Base-by-base conservation (phyloP, 2,329 filamentous ascomycete genomes). In the Penicillium aurantiogriseum region DNA sequence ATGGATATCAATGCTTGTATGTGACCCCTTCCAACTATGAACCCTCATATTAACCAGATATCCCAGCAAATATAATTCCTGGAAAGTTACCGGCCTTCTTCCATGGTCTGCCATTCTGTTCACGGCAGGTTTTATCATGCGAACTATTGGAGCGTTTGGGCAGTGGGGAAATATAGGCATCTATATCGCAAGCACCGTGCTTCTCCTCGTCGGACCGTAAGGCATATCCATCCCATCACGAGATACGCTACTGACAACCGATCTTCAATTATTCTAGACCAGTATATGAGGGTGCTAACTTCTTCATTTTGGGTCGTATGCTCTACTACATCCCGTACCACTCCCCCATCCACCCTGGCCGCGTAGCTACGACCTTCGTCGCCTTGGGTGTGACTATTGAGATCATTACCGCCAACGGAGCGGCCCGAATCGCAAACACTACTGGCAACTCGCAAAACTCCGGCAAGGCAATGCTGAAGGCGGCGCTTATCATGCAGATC, bases 301-400 rank as follows among this genome's bases (percentile, higher is more conserved):
- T 82, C 63, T 74, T 82, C 36, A 82, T 83, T 54, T 74, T 85
- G 0, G 78, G 75, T 17, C 77, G 80, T 29, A 77, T 83, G 5
- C 31, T 33, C 11, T 33, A 33, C 31, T 33, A 33, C 31, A 33
- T 33, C 31, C 31, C 31, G 11, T 33, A 33, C 31, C 31, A 33
- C 31, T 33, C 31, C 11, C 31, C 31, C 11, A 33, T 33, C 31
- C 31, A 33, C 31, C 31, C 31, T 33, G 31, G 31, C 11, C 31
- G 31, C 31, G 31, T 33, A 33, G 11, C 31, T 33, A 33, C 31
- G 11, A 33, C 31, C 31, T 33, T 33, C 11, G 31, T 33, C 31
- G 31, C 31, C 11, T 33, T 33, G 11, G 31, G 31, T 33, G 11
- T 33, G 31, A 13, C 11, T 13, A 33, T 33, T 33, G 31, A 33